Conservation (phyloP, 805 yeast genomes). For the Candida wancherniae region DNA sequence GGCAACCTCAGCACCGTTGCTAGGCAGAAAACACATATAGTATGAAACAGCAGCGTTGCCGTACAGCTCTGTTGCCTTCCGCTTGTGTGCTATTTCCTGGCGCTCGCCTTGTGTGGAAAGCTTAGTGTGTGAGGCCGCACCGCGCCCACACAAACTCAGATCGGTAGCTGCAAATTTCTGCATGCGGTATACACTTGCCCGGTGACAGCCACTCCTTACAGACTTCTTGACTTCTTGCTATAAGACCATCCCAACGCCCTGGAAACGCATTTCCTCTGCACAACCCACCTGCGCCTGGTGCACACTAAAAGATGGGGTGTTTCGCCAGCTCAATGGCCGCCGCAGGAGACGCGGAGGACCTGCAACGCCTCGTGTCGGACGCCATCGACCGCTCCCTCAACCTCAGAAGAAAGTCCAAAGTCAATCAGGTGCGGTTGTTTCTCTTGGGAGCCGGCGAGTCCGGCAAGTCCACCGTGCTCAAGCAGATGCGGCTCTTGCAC, state of each 20-base stretch:
- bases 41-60: no score
- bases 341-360: slow-evolving; percentile 35
- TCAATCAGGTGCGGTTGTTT: slow-evolving; percentile 62
- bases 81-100: no score
- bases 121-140: no score
- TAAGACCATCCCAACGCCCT: not conserved
- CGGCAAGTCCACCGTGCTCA: slow-evolving; percentile 88
- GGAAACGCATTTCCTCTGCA: not conserved
- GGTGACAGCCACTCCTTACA: no score
- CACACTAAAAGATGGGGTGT: slow-evolving; percentile 58
- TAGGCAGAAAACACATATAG: no score
- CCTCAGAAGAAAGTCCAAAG: slow-evolving; percentile 46
- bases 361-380: slow-evolving; percentile 54
- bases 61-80: no score
- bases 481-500: slow-evolving; percentile 82
- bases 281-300: slow-evolving; percentile 1
- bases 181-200: no score
- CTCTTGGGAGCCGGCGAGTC: slow-evolving; percentile 93
- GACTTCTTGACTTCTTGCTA: no score
- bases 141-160: no score
- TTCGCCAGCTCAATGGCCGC: slow-evolving; percentile 57
- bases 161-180: no score
- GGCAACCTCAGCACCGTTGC: no score
- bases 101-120: no score
- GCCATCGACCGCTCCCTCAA: slow-evolving; percentile 61